Evolutionary conservation across 1,139 yeast species (phyloP), one percentile per base, ranked within the genome.

Genomic region (Eremothecium sinecaudum): DNA sequence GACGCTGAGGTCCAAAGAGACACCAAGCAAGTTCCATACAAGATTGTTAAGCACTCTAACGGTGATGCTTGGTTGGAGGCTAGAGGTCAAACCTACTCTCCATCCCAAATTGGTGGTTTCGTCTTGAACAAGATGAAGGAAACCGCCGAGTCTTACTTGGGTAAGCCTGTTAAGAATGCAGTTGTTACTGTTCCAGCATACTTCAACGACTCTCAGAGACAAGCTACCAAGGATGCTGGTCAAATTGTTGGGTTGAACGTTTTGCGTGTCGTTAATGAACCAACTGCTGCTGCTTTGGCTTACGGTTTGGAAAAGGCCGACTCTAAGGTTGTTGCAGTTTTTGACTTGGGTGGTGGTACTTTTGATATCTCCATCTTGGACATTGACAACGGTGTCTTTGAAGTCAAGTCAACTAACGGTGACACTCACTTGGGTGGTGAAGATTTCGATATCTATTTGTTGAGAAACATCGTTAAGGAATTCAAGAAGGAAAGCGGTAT

Each of bases 41-140:
- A 87, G 73, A 90, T 90, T 50, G 83, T 87, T 56, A 84, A 87
- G 73, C 96, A 87, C 73, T 63, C 74, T 46, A 90, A 90, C 63
- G 98, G 98, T 62, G 98, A 92, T 60, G 98, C 98, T 51, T 92
- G 98, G 97, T 81, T 90, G 44, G 96, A 87, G 71, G 95, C 96
- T 48, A 72, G 81, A 60, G 96, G 94, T 61, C 81, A 82, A 66
- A 75, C 73, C 58, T 84, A 83, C 74, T 80, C 98, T 48, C 94
- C 98, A 58, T 80, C 94, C 56, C 95, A 90, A 67, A 83, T 90
- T 55, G 97, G 98, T 66, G 97, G 98, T 50, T 87, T 86, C 60
- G 79, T 90, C 44, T 74, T 90, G 57, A 86, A 84, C 75, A 90
- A 90, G 73, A 64, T 64, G 68, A 87, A 87, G 75, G 95, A 83